Evolutionary conservation across 2,329 filamentous ascomycete species (phyloP), one percentile per base, ranked within the genome.

Genomic region (Sclerotinia trifoliorum): DNA sequence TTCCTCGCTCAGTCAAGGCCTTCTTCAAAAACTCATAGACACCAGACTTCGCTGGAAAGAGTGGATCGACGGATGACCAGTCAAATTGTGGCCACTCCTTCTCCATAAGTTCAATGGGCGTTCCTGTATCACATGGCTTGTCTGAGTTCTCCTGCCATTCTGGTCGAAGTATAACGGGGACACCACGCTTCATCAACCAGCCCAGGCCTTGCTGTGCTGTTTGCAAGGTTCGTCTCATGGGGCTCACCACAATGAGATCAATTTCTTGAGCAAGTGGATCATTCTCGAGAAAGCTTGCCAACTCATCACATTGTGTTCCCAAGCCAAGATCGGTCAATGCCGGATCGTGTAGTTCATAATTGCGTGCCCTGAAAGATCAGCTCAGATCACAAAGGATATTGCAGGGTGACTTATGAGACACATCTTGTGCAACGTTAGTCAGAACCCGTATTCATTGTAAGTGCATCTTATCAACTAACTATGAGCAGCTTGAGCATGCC

Each of bases 401-500:
- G 60, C 58, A 69, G 71, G 65, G 56, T 68, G 39, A 77, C 74
- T 75, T 77, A 77, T 77, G 70, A 68, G 71, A 66, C 29, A 74
- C 73, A 74, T 77, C 76, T 77, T 46, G 26, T 51, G 55, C 54
- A 42, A 44, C 24, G 49, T 70, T 70, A 70, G 62, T 57, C 63
- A 24, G 39, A 35, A 52, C 51, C 51, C 26, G 19, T 52, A 26
- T 32, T 35, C 48, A 32, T 32, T 35, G 26, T 44, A 63, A 42
- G 32, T 48, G 57, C 5, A 19, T 44, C 10, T 58, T 26, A 4
- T 61, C 32, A 39, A 76, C 77, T 74, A 72, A 80, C 80, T 81
- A 62, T 81, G 80, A 61, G 76, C 51, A 49, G 80, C 80, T 75
- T 81, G 75, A 32, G 78, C 80, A 68, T 81, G 80, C 60, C 80